These are phyloP conservation scores for Aspergillus leporis DNA, from an alignment of 495 filamentous ascomycete genomes.

Conservation along the genomic window DNA sequence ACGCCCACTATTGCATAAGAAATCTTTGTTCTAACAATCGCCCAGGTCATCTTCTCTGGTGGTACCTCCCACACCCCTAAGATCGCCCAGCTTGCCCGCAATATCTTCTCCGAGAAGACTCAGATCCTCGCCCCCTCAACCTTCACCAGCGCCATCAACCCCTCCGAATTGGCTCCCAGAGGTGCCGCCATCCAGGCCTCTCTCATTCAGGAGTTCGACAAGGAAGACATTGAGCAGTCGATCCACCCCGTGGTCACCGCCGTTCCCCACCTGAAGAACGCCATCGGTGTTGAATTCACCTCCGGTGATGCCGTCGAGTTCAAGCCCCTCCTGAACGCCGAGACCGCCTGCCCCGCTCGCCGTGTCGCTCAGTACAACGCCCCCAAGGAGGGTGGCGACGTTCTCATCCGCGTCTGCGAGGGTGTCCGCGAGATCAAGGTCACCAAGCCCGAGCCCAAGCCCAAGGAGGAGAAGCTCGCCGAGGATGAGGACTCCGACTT, in stretches of 20 bases:
- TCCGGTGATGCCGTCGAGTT: slow-evolving; percentile 67
- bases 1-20: neutral
- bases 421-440: slow-evolving; percentile 86
- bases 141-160: slow-evolving; percentile 77
- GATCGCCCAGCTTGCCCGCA: slow-evolving; percentile 72
- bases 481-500: slow-evolving; percentile 65
- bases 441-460: slow-evolving; percentile 76
- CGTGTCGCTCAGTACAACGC: slow-evolving; percentile 73
- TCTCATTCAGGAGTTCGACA: slow-evolving; percentile 87
- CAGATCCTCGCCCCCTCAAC: slow-evolving; percentile 81
- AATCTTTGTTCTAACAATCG: neutral
- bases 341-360: slow-evolving; percentile 88
- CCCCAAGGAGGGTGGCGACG: slow-evolving; percentile 77
- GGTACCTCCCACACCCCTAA: slow-evolving; percentile 92
- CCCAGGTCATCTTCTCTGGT: slow-evolving; percentile 81
- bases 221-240: slow-evolving; percentile 90
- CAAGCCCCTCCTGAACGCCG: slow-evolving; percentile 71
- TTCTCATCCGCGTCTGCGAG: slow-evolving; percentile 84
- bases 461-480: slow-evolving; percentile 63
- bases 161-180: slow-evolving; percentile 82
- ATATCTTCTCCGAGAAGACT: slow-evolving; percentile 80
- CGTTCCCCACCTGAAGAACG: slow-evolving; percentile 82
- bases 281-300: slow-evolving; percentile 81
- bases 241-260: slow-evolving; percentile 94
- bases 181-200: slow-evolving; percentile 95